Conservation (phyloP, 2,329 filamentous ascomycete genomes). For the Xylariaceae sp. region DNA sequence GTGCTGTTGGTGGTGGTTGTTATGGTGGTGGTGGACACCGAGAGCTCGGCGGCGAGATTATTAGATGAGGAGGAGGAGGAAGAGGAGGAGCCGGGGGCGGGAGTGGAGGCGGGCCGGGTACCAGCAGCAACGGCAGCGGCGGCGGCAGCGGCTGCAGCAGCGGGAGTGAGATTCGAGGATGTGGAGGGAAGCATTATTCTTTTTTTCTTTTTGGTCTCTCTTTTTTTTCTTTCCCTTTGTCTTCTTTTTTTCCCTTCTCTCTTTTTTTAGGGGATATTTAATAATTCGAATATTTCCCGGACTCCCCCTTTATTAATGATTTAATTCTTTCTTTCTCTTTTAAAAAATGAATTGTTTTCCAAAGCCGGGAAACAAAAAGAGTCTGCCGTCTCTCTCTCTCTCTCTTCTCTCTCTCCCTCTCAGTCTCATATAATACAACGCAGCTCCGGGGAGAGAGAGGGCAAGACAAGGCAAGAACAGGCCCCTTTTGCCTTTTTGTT, state of each 20-base stretch:
- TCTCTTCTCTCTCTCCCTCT: too few relatives aligned
- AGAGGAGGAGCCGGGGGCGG: slow-evolving; percentile 8
- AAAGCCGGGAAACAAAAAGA: too few relatives aligned
- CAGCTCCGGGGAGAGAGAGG: too few relatives aligned
- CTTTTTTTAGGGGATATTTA: not conserved
- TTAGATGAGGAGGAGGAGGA: not conserved
- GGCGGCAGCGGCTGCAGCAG: too few relatives aligned
- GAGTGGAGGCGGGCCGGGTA: slow-evolving; percentile 4
- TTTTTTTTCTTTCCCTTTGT: not conserved
- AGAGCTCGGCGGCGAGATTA: not conserved
- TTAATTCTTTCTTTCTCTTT: not conserved
- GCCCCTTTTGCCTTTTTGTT: too few relatives aligned
- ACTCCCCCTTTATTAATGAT: not conserved
- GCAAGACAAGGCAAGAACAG: too few relatives aligned
- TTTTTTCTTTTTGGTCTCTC: not conserved
- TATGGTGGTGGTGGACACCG: not conserved
- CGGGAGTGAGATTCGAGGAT: not conserved
- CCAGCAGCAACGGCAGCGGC: not conserved
- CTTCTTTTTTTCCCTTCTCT: not conserved
- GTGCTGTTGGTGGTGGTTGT: not conserved
- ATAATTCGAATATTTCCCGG: not conserved
- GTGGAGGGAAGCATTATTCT: slow-evolving; percentile 18
- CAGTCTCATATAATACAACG: too few relatives aligned
- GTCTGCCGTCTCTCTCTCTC: too few relatives aligned
- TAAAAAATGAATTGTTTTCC: too few relatives aligned